These are phyloP conservation scores for Mycosphaerelloides madeirae DNA, from an alignment of 2,329 filamentous ascomycete species.

Conservation along the genomic window DNA sequence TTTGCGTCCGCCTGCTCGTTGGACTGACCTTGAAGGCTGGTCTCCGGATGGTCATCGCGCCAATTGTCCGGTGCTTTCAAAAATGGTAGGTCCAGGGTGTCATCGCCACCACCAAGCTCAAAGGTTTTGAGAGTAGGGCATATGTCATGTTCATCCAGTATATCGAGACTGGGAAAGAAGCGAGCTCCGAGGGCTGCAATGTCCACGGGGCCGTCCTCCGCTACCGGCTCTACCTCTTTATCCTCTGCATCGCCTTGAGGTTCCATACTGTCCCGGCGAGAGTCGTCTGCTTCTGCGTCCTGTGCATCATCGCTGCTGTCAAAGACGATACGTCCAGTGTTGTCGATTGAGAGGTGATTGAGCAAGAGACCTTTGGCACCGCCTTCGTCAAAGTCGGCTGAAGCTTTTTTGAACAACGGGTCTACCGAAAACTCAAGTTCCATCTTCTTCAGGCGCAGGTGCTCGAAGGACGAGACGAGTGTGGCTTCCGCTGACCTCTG, in stretches of 20 bases:
- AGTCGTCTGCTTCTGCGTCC: conserved; percentile 43
- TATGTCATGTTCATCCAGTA: conserved; percentile 80
- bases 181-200: conserved; percentile 66
- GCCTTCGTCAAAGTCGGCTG: conserved; percentile 96
- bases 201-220: conserved; percentile 70
- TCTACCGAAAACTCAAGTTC: conserved; percentile 96
- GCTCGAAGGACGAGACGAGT: conserved; percentile 78
- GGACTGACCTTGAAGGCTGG: conserved; percentile 56
- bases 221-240: conserved; percentile 39
- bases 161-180: conserved; percentile 78
- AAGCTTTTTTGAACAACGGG: conserved; percentile 98
- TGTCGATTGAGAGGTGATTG: conserved; percentile 95
- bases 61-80: conserved; percentile 80
- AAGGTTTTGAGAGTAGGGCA: conserved; percentile 94
- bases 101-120: conserved; percentile 80
- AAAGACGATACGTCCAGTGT: conserved; percentile 88
- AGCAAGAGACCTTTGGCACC: conserved; percentile 91
- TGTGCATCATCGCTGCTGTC: conserved; percentile 88
- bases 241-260: conserved; percentile 42
- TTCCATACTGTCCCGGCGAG: conserved; percentile 34
- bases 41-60: conserved; percentile 55
- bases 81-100: conserved; percentile 84
- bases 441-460: conserved; percentile 92
- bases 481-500: conserved; percentile 81
- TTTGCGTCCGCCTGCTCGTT: conserved; percentile 45